Base-by-base conservation (phyloP, 768 basidiomycete species). In the Lactarius hatsudake region DNA sequence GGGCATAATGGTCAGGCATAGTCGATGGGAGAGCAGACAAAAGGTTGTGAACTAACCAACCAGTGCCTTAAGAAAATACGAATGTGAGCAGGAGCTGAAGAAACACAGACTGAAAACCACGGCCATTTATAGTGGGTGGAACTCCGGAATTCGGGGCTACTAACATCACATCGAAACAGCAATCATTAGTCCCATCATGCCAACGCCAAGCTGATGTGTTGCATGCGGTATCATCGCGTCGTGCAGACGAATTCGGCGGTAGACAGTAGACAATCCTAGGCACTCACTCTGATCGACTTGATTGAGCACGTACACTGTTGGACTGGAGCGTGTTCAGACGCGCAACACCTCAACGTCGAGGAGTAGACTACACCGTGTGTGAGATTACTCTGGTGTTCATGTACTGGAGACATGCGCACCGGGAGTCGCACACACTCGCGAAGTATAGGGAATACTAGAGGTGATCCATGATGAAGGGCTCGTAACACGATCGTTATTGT, bases 21-120 rank as follows among this genome's bases (percentile, higher is more conserved):
- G 36, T 23, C 43, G 38, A 30, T 9, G n/a, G 17, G 7, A 61
- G 13, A n/a, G 42, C 8, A 23, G 30, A 4, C 26, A 26, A 23
- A 36, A 10, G 12, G 13, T 40, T 15, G 3, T 6, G 18, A 40
- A 38, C 66, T 55, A n/a, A 67, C 66, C 66, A 67, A 67, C 66
- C 66, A 63, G 66, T 67, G 57, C 57, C 66, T 40, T 3, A 12
- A 7, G 48, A 38, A 7, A 55, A n/a, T 23, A 34, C 23, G 38
- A 62, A 66, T 40, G 20, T 62, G 56, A 62, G 45, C 32, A 45
- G 26, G 38, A 61, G 48, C 53, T 61, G 32, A 28, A 40, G 53
- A 28, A 61, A 13, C 20, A 13, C 15, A 1, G 2, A 3, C 4
- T 20, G 23, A 32, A 42, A 43, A 42, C 18, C 40, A 45, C 26